Conservation (phyloP, 169 alveolate genomes). For the Toxoplasma gondii region DNA sequence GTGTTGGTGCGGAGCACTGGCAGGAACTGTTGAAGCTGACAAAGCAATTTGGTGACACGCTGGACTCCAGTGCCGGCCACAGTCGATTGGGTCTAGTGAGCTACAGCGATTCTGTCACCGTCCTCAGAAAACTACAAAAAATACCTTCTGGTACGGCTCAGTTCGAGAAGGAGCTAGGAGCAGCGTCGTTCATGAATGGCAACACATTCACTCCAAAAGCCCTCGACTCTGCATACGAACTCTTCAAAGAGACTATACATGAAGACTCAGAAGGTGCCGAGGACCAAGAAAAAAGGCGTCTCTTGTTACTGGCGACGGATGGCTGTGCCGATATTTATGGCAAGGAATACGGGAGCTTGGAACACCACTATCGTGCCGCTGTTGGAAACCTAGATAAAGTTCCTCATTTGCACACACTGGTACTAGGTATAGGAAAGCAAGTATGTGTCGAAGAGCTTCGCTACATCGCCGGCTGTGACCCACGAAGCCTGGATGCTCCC, state of each 20-base stretch:
- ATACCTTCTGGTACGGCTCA: background rate
- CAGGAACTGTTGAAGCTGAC: background rate
- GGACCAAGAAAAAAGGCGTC: background rate
- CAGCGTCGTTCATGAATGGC: background rate
- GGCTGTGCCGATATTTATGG: slow-evolving; percentile 35
- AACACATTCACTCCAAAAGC: slow-evolving; percentile 20
- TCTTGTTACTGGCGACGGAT: background rate
- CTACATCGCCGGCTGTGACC: slow-evolving; percentile 9
- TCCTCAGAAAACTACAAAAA: background rate
- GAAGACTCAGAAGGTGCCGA: background rate
- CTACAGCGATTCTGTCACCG: slow-evolving; percentile 9
- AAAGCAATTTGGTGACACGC: background rate
- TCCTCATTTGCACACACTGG: slow-evolving; percentile 15
- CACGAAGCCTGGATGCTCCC: background rate
- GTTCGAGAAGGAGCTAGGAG: background rate
- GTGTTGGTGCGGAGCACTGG: slow-evolving; percentile 4
- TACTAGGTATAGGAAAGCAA: slow-evolving; percentile 9
- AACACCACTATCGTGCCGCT: background rate
- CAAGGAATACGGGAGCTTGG: background rate
- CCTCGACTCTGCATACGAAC: background rate
- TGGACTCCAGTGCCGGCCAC: background rate
- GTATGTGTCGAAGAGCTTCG: slow-evolving; percentile 17
- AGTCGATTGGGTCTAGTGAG: background rate
- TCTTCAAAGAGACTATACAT: background rate
- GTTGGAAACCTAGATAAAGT: background rate